Percentiles rank a stretch among this genome's conserved stretches.
Evolutionary conservation across 2,329 filamentous ascomycete genomes (phyloP).

Genomic region (Aspergillus sp.): DNA sequence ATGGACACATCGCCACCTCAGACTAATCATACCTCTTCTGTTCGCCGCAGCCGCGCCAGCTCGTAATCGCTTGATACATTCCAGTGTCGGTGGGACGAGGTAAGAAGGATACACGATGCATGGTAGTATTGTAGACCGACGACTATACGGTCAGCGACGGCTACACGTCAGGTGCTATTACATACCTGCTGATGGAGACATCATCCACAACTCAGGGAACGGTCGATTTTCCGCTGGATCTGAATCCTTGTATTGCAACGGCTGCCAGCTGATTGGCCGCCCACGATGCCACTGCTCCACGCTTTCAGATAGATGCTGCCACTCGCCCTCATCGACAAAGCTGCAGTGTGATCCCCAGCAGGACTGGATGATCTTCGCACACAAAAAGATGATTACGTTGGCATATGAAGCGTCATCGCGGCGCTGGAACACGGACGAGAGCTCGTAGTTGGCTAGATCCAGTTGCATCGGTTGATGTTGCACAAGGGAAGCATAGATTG

Average conservation of each 20-base stretch:
- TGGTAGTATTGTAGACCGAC: constrained; percentile 45
- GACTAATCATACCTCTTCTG: constrained; percentile 27
- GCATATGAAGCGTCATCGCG: constrained; percentile 42
- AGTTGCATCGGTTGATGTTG: constrained; percentile 41
- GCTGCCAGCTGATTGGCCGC: constrained; percentile 36
- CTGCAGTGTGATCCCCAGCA: constrained; percentile 25
- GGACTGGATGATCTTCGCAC: constrained; percentile 40
- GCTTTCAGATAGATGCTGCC: constrained; percentile 26
- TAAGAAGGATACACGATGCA: constrained; percentile 33
- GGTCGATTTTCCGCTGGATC: constrained; percentile 26
- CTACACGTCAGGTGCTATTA: neutral
- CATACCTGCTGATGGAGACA: constrained; percentile 37
- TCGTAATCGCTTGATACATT: constrained; percentile 29
- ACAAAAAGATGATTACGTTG: constrained; percentile 43
- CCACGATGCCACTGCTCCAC: constrained; percentile 35
- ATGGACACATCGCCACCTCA: neutral
- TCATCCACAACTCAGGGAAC: constrained; percentile 41
- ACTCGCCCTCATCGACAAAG: constrained; percentile 24
- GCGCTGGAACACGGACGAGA: constrained; percentile 40
- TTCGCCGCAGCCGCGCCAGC: constrained; percentile 26
- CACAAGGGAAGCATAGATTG: constrained; percentile 44
- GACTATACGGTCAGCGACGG: constrained; percentile 22
- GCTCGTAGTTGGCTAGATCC: constrained; percentile 41
- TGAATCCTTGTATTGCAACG: constrained; percentile 33
- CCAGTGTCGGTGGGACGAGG: constrained; percentile 28